Percentiles rank a stretch among this genome's conserved stretches.
Conservation (phyloP, 2,329 filamentous ascomycete species). For the Alternaria triticimaculans region DNA sequence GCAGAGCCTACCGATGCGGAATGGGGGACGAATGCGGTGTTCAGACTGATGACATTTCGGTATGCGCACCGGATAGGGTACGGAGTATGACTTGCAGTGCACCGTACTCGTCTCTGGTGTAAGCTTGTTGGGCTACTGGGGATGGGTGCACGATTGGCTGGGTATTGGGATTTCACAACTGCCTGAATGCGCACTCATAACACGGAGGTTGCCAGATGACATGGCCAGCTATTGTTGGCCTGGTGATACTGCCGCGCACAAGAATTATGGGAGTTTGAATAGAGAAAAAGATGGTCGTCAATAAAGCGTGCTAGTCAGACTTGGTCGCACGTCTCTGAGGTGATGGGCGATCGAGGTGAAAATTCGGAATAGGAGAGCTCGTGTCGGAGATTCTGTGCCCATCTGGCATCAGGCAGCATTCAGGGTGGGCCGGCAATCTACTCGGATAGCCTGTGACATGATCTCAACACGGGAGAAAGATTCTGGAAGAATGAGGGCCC, state of each 20-base stretch:
- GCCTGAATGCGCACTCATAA: constrained; percentile 17
- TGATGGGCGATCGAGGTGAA: constrained; percentile 1
- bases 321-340: constrained; percentile 2
- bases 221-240: not conserved
- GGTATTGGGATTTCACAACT: constrained; percentile 13
- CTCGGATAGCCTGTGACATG: constrained; percentile 34
- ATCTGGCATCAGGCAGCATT: constrained; percentile 18
- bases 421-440: constrained; percentile 40
- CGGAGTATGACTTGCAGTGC: constrained; percentile 24
- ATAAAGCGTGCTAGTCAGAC: constrained; percentile 14
- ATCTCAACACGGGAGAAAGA: constrained; percentile 34
- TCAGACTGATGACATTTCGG: constrained; percentile 8
- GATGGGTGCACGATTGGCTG: constrained; percentile 8
- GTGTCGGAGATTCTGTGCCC: constrained; percentile 11
- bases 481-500: constrained; percentile 42
- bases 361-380: constrained; percentile 9
- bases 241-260: not conserved
- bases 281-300: constrained; percentile 3
- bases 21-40: constrained; percentile 1
- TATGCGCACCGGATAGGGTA: constrained; percentile 14
- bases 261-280: not conserved
- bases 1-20: not conserved
- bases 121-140: constrained; percentile 2
- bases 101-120: constrained; percentile 2
- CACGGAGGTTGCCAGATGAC: constrained; percentile 1